Evolutionary conservation across 2,329 filamentous ascomycete species (phyloP).

Genomic region (Ramularia collo-cygni): DNA sequence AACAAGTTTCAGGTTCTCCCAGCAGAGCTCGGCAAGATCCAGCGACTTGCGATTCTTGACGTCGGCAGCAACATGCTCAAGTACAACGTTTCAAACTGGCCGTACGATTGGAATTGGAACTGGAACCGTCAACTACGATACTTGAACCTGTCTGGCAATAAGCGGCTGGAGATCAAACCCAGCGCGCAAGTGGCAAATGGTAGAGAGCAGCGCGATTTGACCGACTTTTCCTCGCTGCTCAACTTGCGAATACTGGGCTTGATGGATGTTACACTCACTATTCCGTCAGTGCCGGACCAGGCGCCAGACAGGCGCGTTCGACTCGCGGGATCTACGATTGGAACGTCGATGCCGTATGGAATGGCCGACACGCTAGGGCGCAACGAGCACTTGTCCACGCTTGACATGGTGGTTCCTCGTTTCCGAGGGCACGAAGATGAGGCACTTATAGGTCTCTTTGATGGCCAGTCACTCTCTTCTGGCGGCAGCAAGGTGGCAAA

Average conservation of each 20-base stretch:
- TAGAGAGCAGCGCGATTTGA: constrained; percentile 63
- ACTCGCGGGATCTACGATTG: constrained; percentile 91
- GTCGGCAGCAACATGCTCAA: constrained; percentile 93
- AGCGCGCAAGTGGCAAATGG: constrained; percentile 44
- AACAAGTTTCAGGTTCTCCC: constrained; percentile 97
- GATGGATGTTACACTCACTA: constrained; percentile 96
- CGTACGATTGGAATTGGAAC: constrained; percentile 99
- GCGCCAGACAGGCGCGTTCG: constrained; percentile 90
- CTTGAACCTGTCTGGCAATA: constrained; percentile 94
- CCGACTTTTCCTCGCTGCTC: constrained; percentile 78
- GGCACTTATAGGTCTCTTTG: constrained; percentile 88
- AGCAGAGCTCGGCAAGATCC: constrained; percentile 88
- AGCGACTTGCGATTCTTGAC: constrained; percentile 84
- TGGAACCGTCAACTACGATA: constrained; percentile 93
- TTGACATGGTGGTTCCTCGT: constrained; percentile 89
- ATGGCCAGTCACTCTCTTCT: constrained; percentile 80
- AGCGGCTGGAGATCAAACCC: constrained; percentile 81
- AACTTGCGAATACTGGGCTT: constrained; percentile 84
- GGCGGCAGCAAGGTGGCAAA: constrained; percentile 95
- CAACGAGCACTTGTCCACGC: constrained; percentile 89
- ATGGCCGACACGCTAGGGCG: constrained; percentile 94
- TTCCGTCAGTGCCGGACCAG: constrained; percentile 88
- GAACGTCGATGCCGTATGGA: constrained; percentile 76
- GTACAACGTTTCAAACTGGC: constrained; percentile 98
- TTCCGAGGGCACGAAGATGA: constrained; percentile 88